Evolutionary conservation across 73 alveolate genomes (phyloP), one percentile per base, ranked within the genome.

Genomic region (Stentor roeselii): DNA sequence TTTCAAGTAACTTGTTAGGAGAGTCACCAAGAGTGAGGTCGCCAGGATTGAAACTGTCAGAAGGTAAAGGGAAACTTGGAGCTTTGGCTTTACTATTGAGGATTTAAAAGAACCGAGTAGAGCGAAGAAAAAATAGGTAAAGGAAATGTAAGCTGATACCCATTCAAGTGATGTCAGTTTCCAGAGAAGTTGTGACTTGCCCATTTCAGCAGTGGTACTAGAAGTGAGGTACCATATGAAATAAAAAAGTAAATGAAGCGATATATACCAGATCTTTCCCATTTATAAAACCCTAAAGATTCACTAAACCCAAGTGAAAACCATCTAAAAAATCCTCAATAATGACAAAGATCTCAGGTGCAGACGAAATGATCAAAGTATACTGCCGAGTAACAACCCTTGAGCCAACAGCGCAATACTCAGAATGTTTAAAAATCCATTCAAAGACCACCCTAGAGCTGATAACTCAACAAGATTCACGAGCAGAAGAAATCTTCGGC

Each of bases 161-260:
- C 80, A 67, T 67, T 67, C 80, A 67, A 67, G n/a, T 1, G 80
- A 67, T 27, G 80, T 67, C 0, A 67, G 41, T 67, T 67, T 67
- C 41, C 80, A 21, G 2, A 67, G 37, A 34, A 67, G 42, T 67
- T 32, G 80, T 36, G 14, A 27, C 34, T 67, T 67, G 11, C 41
- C 80, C 41, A 67, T 32, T 32, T 67, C 80, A 30, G 21, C 41
- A 21, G 50, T 30, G 21, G 21, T 21, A 21, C 34, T 21, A 30
- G 80, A 67, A 1, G 41, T 32, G 0, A 32, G 0, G 34, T 21
- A 67, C 80, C 80, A 67, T 67, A 67, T 36, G 14, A n/a, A 27
- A 67, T 1, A 36, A 2, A 21, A 32, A 67, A 67, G 42, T 34
- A n/a, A 3, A 30, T 21, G n/a, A 15, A 67, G 21, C 11, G 37